Conservation (phyloP, 1,139 yeast genomes). For the Taphrina deformans region DNA sequence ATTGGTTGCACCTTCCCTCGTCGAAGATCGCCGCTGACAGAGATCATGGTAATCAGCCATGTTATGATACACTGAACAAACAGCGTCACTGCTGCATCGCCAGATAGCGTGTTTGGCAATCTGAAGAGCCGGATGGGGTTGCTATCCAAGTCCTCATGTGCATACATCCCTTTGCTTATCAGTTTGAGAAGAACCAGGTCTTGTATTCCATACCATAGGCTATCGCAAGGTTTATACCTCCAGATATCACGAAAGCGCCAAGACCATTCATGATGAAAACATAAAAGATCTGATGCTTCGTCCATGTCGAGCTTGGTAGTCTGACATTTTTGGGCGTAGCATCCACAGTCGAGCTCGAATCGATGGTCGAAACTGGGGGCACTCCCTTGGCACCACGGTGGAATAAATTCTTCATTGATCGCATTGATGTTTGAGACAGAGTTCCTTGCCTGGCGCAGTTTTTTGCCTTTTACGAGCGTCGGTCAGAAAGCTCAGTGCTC, state of each 20-base stretch:
- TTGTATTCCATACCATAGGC: constrained; percentile 25
- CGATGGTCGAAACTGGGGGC: not conserved
- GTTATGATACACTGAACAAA: constrained; percentile 30
- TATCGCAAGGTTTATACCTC: constrained; percentile 34
- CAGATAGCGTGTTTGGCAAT: constrained; percentile 36
- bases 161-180: constrained; percentile 25
- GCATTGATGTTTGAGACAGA: no score
- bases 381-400: constrained; percentile 6
- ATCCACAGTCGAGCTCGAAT: not conserved
- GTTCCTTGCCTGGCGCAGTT: no score
- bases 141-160: not conserved
- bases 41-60: constrained; percentile 24
- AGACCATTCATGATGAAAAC: constrained; percentile 28
- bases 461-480: no score
- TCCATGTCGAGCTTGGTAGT: constrained; percentile 11
- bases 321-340: not conserved
- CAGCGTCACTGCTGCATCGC: constrained; percentile 35
- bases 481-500: no score
- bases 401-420: not conserved
- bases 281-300: constrained; percentile 18
- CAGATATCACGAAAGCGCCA: constrained; percentile 34
- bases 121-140: constrained; percentile 33
- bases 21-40: constrained; percentile 29
- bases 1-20: constrained; percentile 30
- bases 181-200: not conserved